phyloP scores from a whole-genome alignment of 164 flowering plant species.

The Aristolochia fimbriata region DNA sequence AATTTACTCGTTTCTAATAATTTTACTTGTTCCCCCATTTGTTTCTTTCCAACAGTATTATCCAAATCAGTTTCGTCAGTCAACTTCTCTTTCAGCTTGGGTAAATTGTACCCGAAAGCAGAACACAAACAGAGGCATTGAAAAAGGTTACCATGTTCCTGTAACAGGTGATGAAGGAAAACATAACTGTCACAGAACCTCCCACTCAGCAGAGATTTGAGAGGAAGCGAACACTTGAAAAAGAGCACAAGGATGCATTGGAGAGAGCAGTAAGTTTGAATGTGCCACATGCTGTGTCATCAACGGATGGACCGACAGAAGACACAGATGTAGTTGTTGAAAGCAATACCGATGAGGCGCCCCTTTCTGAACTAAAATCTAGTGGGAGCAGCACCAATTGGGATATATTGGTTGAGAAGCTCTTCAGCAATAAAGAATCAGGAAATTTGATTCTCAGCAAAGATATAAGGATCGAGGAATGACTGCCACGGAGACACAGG shows the following conservation, averaged over 20 bases:
- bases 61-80: too few species aligned
- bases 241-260: conserved; percentile 84
- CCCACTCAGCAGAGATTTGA: conserved; percentile 51
- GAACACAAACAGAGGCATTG: not conserved
- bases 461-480: not conserved
- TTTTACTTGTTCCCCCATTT: too few species aligned
- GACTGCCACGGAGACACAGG: too few species aligned
- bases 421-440: conserved; percentile 38
- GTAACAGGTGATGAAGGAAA: conserved; percentile 47
- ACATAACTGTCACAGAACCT: conserved; percentile 28
- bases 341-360: conserved; percentile 9
- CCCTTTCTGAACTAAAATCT: conserved; percentile 13
- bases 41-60: not conserved
- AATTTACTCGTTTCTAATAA: not conserved
- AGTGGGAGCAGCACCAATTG: conserved; percentile 38
- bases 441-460: conserved; percentile 29
- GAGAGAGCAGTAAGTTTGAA: conserved; percentile 82
- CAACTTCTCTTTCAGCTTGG: too few species aligned
- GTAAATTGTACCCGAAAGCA: not conserved
- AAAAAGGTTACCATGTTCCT: not conserved
- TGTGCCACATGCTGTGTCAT: conserved; percentile 58
- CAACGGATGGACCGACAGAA: conserved; percentile 18
- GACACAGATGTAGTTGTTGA: conserved; percentile 9
- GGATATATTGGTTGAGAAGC: conserved; percentile 54
- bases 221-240: conserved; percentile 54